Base-by-base conservation (phyloP, 192 early-diverging fungal genomes). In the Geosiphon pyriformis region DNA sequence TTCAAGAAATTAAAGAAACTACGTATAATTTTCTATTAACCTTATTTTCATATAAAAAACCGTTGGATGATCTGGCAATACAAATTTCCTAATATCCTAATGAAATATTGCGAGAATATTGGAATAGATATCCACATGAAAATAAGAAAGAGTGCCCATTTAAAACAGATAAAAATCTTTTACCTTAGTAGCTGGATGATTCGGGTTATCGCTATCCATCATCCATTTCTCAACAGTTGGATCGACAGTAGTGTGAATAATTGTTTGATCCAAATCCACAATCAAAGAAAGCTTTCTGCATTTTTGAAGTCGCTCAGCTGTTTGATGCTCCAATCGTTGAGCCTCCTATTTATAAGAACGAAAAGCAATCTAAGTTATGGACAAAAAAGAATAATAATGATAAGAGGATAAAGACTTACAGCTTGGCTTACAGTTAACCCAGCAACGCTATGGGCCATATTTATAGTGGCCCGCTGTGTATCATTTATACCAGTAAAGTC, bases 201-300 rank as follows among this genome's bases (percentile, higher is more conserved):
- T 83, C 20, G 74, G 74, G 65, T 87, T 80, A n/a, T 73, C 60
- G 42, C 82, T 69, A 65, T 90, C 84, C 12, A 76, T 77, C 58
- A 90, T 70, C 91, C 90, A 92, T 54, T 89, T 86, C 2, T 77
- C 83, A 20, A 92, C 87, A 4, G 85, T 87, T 8, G 82, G 78
- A 61, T 92, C 87, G 6, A 87, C 83, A 11, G 92, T 89, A 4
- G 96, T 94, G 59, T 99, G 97, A 50, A 99, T 90, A 20, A 99
- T 82, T 1, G 97, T 99, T 75, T 96, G 94, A 74, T 99, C 97
- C 52, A 99, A 81, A 82, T 99, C 97, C 20, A 99, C 83, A 57
- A 99, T 88, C 25, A 99, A 75, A 3, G 90, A 92, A 46, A 99
- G 82, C 69, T 88, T 92, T 55, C 81, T 73, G 30, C 79, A 80